Evolutionary conservation across 306 rosid species (phyloP).

Genomic region (Carpinus fangiana): DNA sequence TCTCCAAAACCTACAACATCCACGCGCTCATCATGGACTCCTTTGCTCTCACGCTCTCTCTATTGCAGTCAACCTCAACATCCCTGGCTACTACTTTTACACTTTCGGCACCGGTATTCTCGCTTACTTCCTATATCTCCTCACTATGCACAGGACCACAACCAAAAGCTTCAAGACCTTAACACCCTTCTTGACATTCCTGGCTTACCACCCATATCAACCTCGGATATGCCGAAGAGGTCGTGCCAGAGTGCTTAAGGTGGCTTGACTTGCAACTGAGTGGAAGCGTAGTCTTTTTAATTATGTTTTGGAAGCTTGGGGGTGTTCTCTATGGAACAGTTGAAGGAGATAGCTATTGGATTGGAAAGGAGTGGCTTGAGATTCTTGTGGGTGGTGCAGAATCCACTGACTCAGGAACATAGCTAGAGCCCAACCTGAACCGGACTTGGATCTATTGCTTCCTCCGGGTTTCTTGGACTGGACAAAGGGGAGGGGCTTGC

Average conservation of each 20-base stretch:
- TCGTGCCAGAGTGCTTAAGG: not conserved
- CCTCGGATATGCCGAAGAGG: conserved; percentile 21
- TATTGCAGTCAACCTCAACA: conserved; percentile 26
- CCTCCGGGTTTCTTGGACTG: conserved; percentile 51
- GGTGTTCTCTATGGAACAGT: conserved; percentile 30
- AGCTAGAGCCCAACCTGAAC: too few species aligned
- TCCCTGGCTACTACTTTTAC: conserved; percentile 40
- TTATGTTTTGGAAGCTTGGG: conserved; percentile 67
- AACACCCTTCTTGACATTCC: conserved; percentile 23
- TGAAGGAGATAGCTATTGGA: conserved; percentile 54
- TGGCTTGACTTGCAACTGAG: conserved; percentile 59
- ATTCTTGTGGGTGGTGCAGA: conserved; percentile 57
- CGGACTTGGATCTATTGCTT: conserved; percentile 12
- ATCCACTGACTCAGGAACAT: conserved; percentile 17
- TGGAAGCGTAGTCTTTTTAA: conserved; percentile 52
- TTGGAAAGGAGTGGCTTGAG: conserved; percentile 52
- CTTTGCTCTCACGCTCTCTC: conserved; percentile 28
- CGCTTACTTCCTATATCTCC: not conserved
- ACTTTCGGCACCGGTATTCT: conserved; percentile 33
- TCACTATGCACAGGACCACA: conserved; percentile 22
- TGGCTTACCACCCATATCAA: conserved; percentile 8
- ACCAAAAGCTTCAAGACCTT: conserved; percentile 24
- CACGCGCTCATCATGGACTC: conserved; percentile 44
- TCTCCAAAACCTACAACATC: conserved; percentile 17
- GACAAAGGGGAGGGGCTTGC: conserved; percentile 45